phyloP scores from a whole-genome alignment of 2,329 filamentous ascomycete genomes.

The Ophiostoma triangulosporum region DNA sequence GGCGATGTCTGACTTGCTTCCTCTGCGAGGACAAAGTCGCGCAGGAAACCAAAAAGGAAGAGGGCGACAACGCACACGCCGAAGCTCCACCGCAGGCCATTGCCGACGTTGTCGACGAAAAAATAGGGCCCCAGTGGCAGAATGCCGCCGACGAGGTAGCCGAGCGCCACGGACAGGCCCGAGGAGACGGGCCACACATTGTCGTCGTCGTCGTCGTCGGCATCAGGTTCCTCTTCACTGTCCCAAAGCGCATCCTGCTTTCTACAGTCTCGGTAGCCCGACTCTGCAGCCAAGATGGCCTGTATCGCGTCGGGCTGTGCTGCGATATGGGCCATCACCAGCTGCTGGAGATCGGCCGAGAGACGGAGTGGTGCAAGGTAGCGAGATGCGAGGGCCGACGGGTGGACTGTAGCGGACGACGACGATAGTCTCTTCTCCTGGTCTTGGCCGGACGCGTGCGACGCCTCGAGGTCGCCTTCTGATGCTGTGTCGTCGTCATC shows the following conservation, averaged over 20 bases:
- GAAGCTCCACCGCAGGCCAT: constrained; percentile 22
- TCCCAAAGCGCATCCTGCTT: not conserved
- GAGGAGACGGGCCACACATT: constrained; percentile 14
- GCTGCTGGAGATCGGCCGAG: constrained; percentile 13
- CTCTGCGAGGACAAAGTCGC: constrained; percentile 15
- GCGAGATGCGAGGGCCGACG: not conserved
- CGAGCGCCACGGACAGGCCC: constrained; percentile 18
- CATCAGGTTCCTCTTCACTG: not conserved
- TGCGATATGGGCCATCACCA: constrained; percentile 12
- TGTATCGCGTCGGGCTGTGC: constrained; percentile 3
- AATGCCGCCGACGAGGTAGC: constrained; percentile 20
- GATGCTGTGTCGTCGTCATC: constrained; percentile 7
- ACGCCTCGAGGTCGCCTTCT: not conserved
- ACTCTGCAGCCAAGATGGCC: not conserved
- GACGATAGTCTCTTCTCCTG: constrained; percentile 15
- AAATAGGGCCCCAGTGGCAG: constrained; percentile 22
- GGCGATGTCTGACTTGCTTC: not conserved
- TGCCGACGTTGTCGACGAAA: constrained; percentile 16
- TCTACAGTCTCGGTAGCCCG: constrained; percentile 5
- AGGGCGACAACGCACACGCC: constrained; percentile 19
- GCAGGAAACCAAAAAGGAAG: constrained; percentile 20
- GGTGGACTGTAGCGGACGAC: not conserved
- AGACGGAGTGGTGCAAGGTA: constrained; percentile 16
- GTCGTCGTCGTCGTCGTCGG: constrained; percentile 3
- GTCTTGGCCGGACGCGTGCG: not conserved